Evolutionary conservation across 345 rosid genomes (phyloP), one percentile per base, ranked within the genome.

Genomic region (Hypericum perforatum): DNA sequence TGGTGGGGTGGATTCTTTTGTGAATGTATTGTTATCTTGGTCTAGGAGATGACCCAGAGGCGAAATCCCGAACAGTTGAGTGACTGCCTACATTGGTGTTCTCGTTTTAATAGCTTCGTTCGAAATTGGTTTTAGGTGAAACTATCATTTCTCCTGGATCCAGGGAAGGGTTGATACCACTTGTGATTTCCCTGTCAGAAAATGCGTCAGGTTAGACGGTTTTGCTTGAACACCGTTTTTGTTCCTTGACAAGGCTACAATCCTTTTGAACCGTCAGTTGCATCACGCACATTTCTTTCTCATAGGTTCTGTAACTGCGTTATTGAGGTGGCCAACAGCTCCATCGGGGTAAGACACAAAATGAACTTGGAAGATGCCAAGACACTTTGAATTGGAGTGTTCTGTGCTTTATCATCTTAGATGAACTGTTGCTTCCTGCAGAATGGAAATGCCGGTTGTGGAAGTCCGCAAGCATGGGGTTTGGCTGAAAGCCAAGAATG

Each of bases 291-390:
- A 1, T 41, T 45, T 9, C 48, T 62, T 56, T 41, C 13, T 54
- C 38, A 10, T 65, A 86, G 97, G 95, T 62, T 63, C 79, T 48
- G 60, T 82, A 52, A 84, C 90, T 63, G 95, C 89, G 16, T 61
- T 89, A 75, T 67, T 89, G 68, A 74, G 94, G 60, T 86, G 94
- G 95, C 97, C 97, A 63, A 86, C 94, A 41, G 94, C 97, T 71
- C 90, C 94, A 65, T 65, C 82, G 14, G 90, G 88, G 95, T 89
- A 72, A 69, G 77, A 63, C 45, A 43, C 39, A 50, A 49, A 32
- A 0, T 39, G n/a, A 56, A 39, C 12, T 55, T 7, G 39, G 7
- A 39, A 32, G 15, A 32, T 15, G 41, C 43, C 11, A 9, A 14
- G 16, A 52, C n/a, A 39, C 9, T 38, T 59, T 61, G 41, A 9